Evolutionary conservation across 108 stramenopile genomes (phyloP), one percentile per base, ranked within the genome.

Genomic region (Nannochloropsis oceanica): DNA sequence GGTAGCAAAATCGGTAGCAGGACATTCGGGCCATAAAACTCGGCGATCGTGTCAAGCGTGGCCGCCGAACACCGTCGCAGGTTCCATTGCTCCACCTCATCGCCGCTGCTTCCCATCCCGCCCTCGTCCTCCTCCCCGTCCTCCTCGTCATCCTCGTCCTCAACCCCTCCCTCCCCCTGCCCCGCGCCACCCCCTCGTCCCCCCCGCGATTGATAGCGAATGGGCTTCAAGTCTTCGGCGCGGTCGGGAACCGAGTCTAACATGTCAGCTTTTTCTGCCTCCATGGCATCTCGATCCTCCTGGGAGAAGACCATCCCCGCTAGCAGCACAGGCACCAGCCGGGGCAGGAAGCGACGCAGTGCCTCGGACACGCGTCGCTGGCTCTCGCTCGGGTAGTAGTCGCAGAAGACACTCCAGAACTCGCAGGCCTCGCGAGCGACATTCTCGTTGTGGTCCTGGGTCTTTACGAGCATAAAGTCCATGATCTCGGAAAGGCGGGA

Each of bases 1-100:
- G 96, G 96, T 44, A 95, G 84, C 12, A 96, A 89, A 10, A 92
- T 83, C 24, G 95, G 95, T 73, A 96, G 84, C 12, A 93, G 92
- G 27, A 89, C 83, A 0, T 85, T 86, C 8, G 94, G 89, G 12
- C 94, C 95, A 86, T 92, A 95, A 20, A 94, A 79, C 24, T 85
- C 91, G 13, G 94, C 89, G 79, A 96, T 84, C 43, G 91, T 93
- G 87, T 96, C 96, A 43, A 96, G 84, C 50, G 92, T 92, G 18
- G 96, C 96, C 18, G 95, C 96, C 18, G 95, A 89, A 86, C 94
- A 95, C 84, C 94, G 95, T 82, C 96, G 90, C 44, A 96, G 87
- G 27, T 92, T 93, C 96, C 96, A 96, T 89, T 95, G 93, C 85
- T 93, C 94, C 42, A 92, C 95, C 81, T 93, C 94, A 27, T 95